A percentile compares a stretch with the other conserved stretches of the same genome.
These are phyloP conservation scores for Tylopilus subfusipes DNA, from an alignment of 768 basidiomycete genomes.

Conservation along the genomic window DNA sequence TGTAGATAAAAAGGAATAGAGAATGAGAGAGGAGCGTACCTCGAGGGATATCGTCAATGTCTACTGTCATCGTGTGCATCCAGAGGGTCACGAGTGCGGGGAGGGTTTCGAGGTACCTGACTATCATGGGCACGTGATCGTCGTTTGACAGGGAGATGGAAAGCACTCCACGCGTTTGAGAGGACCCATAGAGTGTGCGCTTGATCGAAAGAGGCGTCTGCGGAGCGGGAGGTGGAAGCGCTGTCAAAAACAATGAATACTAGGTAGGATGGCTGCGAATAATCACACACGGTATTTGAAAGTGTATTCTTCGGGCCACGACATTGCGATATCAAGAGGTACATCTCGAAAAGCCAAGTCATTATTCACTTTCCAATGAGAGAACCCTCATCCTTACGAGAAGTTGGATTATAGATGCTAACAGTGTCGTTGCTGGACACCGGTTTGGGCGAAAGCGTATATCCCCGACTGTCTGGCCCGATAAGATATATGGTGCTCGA, in stretches of 20 bases:
- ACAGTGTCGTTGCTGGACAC: conserved; percentile 29
- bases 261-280: neutral
- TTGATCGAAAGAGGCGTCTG: conserved; percentile 54
- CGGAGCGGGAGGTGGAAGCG: conserved; percentile 35
- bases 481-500: conserved; percentile 53
- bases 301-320: conserved; percentile 45
- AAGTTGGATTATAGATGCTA: conserved; percentile 48
- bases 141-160: conserved; percentile 62
- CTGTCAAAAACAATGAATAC: conserved; percentile 25
- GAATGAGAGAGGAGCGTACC: conserved; percentile 34
- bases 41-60: conserved; percentile 43
- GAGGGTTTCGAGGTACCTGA: conserved; percentile 82
- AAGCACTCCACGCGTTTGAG: conserved; percentile 74
- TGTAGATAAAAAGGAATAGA: neutral
- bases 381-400: conserved; percentile 34
- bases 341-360: conserved; percentile 5
- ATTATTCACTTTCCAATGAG: neutral
- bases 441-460: conserved; percentile 54
- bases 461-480: conserved; percentile 41
- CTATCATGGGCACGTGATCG: conserved; percentile 41
- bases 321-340: conserved; percentile 55
- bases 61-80: conserved; percentile 68
- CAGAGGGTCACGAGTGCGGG: conserved; percentile 91
- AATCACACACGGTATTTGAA: conserved; percentile 58
- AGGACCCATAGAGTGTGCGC: conserved; percentile 69